Evolutionary conservation across 805 yeast genomes (phyloP), one percentile per base, ranked within the genome.

Genomic region (Vanderwaltozyma tropicalis): DNA sequence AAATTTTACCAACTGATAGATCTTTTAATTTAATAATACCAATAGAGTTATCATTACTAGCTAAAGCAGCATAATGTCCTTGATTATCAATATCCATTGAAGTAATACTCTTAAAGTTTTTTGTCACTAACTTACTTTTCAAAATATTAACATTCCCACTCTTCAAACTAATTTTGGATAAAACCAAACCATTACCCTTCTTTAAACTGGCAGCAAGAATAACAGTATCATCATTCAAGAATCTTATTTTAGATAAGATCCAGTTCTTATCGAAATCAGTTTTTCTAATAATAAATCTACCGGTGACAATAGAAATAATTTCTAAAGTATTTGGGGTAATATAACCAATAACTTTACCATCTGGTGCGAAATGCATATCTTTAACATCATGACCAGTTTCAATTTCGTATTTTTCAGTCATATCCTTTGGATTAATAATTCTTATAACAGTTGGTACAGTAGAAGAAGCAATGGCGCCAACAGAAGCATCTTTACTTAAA

Each of bases 401-500:
- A 40, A 73, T 70, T 50, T 70, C 76, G 48, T 66, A 69, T 31
- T 66, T 68, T 41, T 72, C 71, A 33, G 71, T 74, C 40, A 84
- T 61, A 20, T 72, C 63, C 6, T 66, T 70, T 6, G 72, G 69
- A 44, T 78, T 74, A 42, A 85, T 71, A 16, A 81, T 62, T 52
- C 74, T 78, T 15, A 84, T 64, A 5, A 70, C 60, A 0, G 85
- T 74, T 0, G 92, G 89, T 6, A 67, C 61, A 17, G 69, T 66
- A 1, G 89, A 77, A 19, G 88, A 76, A 41, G 84, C 76, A 40
- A 82, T 64, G 2, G 80, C 83, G 6, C 84, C 84, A 9, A 74
- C 63, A 2, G 74, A 52, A n/a, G 75, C 78, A 50, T 78, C 78
- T 16, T 64, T 61, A 0, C 87, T 64, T 18, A 83, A 55, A 22